phyloP scores from a whole-genome alignment of 1,284 basidiomycete species.

The Leccinum griseonigrum region DNA sequence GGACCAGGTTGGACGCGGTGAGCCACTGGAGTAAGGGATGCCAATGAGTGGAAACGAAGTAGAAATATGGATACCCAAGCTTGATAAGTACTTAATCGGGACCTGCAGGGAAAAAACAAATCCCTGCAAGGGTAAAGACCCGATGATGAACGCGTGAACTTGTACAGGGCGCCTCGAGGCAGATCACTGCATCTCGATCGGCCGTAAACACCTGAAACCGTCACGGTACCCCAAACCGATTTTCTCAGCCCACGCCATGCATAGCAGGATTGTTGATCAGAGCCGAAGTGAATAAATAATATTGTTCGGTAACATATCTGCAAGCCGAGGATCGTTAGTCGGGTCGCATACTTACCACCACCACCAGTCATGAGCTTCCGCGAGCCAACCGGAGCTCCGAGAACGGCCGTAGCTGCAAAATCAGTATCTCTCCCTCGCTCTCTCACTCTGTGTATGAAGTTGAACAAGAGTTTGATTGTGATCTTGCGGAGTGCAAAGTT shows the following conservation, averaged over 20 bases:
- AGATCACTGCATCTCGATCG: slow-evolving; percentile 13
- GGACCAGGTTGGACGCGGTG: neutral
- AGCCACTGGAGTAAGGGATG: neutral
- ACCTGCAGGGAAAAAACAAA: slow-evolving; percentile 5
- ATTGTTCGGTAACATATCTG: neutral
- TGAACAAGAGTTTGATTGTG: neutral
- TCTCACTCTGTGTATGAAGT: neutral
- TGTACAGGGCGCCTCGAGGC: slow-evolving; percentile 15
- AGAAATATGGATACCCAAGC: neutral
- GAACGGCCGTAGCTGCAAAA: neutral
- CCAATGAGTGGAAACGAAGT: neutral
- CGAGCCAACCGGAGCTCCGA: neutral
- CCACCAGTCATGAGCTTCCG: neutral
- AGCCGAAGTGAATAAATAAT: neutral
- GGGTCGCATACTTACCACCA: neutral
- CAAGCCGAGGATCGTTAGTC: neutral
- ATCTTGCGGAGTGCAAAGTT: neutral
- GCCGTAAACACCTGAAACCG: slow-evolving; percentile 10
- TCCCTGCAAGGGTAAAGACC: slow-evolving; percentile 5
- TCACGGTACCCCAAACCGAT: neutral
- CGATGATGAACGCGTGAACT: slow-evolving; percentile 21
- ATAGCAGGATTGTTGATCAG: neutral
- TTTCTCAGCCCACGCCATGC: neutral
- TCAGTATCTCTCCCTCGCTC: neutral
- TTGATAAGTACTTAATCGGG: slow-evolving; percentile 7